Evolutionary conservation across 2,329 filamentous ascomycete genomes (phyloP), one percentile per base, ranked within the genome.

Genomic region (Ascochyta rabiei): DNA sequence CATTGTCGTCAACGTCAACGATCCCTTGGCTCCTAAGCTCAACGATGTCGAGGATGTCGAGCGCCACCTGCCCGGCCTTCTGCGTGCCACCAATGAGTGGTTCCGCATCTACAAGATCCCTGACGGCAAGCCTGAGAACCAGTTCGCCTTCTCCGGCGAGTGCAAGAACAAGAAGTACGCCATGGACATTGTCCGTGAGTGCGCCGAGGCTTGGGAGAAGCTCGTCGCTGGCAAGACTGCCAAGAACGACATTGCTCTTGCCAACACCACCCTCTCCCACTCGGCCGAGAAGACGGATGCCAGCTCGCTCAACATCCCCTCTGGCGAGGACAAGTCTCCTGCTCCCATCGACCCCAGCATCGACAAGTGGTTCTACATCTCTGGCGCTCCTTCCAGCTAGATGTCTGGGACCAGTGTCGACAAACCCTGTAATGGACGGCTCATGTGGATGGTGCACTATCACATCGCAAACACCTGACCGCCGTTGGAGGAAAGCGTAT

Each of bases 61-160:
- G 86, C 89, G 93, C 76, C 95, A 98, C 83, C 88, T 99, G 55
- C 95, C 95, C 58, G 95, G 95, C 71, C 91, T 99, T 57, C 86
- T 99, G 77, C 90, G 95, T 68, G 95, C 95, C 76, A 98, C 93
- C 76, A 99, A 99, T 77, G 95, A 99, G 85, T 99, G 95, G 95
- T 99, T 99, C 92, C 92, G 95, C 80, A 99, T 99, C 87, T 99
- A 99, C 89, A 99, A 99, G 86, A 99, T 99, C 81, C 95, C 95
- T 76, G 95, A 99, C 77, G 95, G 95, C 85, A 99, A 99, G 92
- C 93, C 93, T 72, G 95, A 99, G 89, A 99, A 99, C 88, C 95
- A 98, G 84, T 99, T 99, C 76, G 95, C 95, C 73, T 99, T 99
- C 85, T 97, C 93, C 57, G 95, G 95, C 83, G 95, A 99, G 85